phyloP scores from a whole-genome alignment of 2,329 filamentous ascomycete genomes.

The Claviceps sorghi region DNA sequence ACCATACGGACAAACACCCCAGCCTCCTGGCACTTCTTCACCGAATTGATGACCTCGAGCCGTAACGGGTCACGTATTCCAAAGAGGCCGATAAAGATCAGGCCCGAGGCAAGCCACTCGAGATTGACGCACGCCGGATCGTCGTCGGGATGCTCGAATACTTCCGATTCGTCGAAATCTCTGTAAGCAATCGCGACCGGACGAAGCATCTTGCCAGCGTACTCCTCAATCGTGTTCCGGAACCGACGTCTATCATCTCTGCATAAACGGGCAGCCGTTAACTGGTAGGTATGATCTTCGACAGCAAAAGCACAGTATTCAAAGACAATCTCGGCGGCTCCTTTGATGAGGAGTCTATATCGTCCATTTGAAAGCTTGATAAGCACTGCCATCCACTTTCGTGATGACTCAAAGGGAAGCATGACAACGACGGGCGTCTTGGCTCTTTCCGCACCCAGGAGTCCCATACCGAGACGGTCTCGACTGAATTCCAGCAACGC shows the following conservation, averaged over 20 bases:
- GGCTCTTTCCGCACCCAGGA: conserved; percentile 30
- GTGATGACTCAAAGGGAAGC: conserved; percentile 38
- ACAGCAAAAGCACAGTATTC: conserved; percentile 28
- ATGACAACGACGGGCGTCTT: conserved; percentile 32
- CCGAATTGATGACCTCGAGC: conserved; percentile 45
- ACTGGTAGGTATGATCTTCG: conserved; percentile 26
- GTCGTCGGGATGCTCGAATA: conserved; percentile 33
- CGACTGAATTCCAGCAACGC: conserved; percentile 35
- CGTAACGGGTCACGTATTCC: conserved; percentile 57
- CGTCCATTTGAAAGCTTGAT: conserved; percentile 29
- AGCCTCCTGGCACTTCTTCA: conserved; percentile 45
- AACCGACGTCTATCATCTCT: conserved; percentile 19
- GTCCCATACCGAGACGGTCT: conserved; percentile 32
- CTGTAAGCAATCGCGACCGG: conserved; percentile 63
- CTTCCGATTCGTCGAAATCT: conserved; percentile 57
- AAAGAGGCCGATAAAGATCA: conserved; percentile 33
- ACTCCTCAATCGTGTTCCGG: conserved; percentile 26
- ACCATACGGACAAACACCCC: conserved; percentile 53
- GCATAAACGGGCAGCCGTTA: conserved; percentile 15
- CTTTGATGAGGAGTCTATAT: conserved; percentile 40
- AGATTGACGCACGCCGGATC: conserved; percentile 21
- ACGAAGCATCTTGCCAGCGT: conserved; percentile 55
- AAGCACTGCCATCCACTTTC: conserved; percentile 43
- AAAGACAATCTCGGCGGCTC: conserved; percentile 41
- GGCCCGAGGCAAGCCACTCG: conserved; percentile 31